These are phyloP conservation scores for Penicillium oxalicum DNA, from an alignment of 2,329 filamentous ascomycete genomes.

Conservation along the genomic window DNA sequence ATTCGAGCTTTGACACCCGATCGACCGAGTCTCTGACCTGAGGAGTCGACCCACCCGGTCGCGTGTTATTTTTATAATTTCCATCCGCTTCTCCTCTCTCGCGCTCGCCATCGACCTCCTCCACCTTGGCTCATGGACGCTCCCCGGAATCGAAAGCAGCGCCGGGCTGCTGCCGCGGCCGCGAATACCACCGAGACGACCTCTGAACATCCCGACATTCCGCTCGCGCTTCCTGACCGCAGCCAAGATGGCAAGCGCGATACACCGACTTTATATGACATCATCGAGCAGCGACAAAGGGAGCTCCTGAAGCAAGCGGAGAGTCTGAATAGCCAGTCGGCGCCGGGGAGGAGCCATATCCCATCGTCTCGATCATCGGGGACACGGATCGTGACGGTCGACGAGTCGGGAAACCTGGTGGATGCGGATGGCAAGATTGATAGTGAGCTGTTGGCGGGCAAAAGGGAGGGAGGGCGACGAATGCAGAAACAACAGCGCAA, in stretches of 20 bases:
- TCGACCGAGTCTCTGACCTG: too few relatives aligned
- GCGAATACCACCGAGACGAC: slow-evolving; percentile 1
- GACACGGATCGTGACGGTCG: slow-evolving; percentile 32
- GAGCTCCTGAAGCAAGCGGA: slow-evolving; percentile 21
- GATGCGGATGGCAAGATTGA: slow-evolving; percentile 14
- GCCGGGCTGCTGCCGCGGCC: slow-evolving; percentile 30
- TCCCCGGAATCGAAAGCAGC: slow-evolving; percentile 37
- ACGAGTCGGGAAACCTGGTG: slow-evolving; percentile 22
- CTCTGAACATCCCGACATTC: slow-evolving; percentile 11
- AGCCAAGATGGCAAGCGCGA: slow-evolving; percentile 23
- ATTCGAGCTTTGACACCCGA: too few relatives aligned
- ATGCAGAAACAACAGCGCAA: not conserved
- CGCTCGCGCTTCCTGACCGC: slow-evolving; percentile 17
- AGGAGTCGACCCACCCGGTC: too few relatives aligned
- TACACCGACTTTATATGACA: slow-evolving; percentile 39
- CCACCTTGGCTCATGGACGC: slow-evolving; percentile 21
- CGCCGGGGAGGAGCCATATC: not conserved
- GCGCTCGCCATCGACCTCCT: not conserved
- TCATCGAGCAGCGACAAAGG: slow-evolving; percentile 41
- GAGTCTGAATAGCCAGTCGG: slow-evolving; percentile 1
- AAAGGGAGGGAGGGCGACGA: slow-evolving; percentile 2
- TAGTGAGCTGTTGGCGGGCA: slow-evolving; percentile 4
- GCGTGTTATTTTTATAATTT: too few relatives aligned
- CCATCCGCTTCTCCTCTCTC: not conserved
- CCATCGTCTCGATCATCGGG: slow-evolving; percentile 10